phyloP scores from a whole-genome alignment of 768 basidiomycete species.

The Candolleomyces aberdarensis region DNA sequence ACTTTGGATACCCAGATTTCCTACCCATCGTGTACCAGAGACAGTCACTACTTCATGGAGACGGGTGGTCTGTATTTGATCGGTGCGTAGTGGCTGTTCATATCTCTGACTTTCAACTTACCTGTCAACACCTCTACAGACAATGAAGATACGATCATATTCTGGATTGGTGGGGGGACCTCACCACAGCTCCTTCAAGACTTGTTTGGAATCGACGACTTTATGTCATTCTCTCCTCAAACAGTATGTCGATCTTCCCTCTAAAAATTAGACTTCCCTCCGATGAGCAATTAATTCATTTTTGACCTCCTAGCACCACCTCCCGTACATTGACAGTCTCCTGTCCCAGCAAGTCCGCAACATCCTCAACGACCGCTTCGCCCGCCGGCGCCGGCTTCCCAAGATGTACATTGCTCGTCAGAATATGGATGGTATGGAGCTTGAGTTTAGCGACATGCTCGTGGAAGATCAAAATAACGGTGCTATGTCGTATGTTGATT shows the following conservation, averaged over 20 bases:
- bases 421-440: slow-evolving; percentile 87
- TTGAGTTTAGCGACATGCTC: slow-evolving; percentile 96
- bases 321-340: slow-evolving; percentile 69
- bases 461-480: slow-evolving; percentile 97
- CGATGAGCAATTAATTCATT: background rate
- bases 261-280: slow-evolving; percentile 1
- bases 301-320: slow-evolving; percentile 43
- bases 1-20: slow-evolving; percentile 51
- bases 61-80: slow-evolving; percentile 89
- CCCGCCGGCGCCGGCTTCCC: slow-evolving; percentile 47
- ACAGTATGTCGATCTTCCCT: slow-evolving; percentile 48
- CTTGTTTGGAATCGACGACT: slow-evolving; percentile 81
- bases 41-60: slow-evolving; percentile 85
- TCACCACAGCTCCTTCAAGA: slow-evolving; percentile 82
- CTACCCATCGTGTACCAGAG: slow-evolving; percentile 77
- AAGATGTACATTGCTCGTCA: slow-evolving; percentile 83
- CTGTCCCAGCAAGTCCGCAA: slow-evolving; percentile 85
- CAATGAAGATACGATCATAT: slow-evolving; percentile 81
- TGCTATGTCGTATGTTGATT: slow-evolving; percentile 88
- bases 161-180: slow-evolving; percentile 86
- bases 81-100: slow-evolving; percentile 45
- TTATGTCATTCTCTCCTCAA: slow-evolving; percentile 61
- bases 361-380: slow-evolving; percentile 67
- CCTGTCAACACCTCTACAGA: slow-evolving; percentile 40
- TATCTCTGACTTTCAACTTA: background rate